Base-by-base conservation (phyloP, 2,329 filamentous ascomycete genomes). In the Pseudohalonectria lignicola region DNA sequence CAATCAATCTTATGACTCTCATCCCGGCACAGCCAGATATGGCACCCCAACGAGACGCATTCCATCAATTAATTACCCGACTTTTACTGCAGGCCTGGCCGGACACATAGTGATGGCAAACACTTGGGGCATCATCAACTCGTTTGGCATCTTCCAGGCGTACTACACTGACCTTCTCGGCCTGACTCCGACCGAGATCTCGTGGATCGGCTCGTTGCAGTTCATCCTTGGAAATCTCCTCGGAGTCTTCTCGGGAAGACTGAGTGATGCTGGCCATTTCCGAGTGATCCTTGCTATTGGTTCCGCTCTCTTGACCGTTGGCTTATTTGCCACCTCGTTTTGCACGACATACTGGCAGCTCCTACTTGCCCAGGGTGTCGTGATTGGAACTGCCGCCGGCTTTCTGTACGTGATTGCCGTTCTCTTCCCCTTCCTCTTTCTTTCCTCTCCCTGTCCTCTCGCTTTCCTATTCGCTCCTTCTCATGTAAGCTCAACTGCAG, bases 331-430 rank as follows among this genome's bases (percentile, higher is more conserved):
- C 29, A 35, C 43, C 11, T 45, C 44, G 4, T 39, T 35, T 15
- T 34, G 41, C 28, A 41, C 38, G 15, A 17, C 26, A 10, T 47
- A 46, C 41, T 46, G 46, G 46, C 46, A 47, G 37, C 39, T 46
- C 3, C 40, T 47, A 38, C 51, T 64, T 9, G 43, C 58, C 0
- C 61, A 64, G 39, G 61, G 54, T 4, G 31, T 64, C 7, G 57
- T 53, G 37, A 47, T 52, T 30, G 63, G 57, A 2, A 34, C 62
- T 20, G 61, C 53, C 2, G 48, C 50, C 15, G 61, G 62, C 1
- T 46, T 62, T 5, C 39, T 57, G 11, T 64, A 21, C 13, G 35
- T 13, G n/a, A n/a, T n/a, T n/a, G n/a, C n/a, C n/a, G n/a, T n/a
- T n/a, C n/a, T n/a, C n/a, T n/a, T n/a, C n/a, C n/a, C n/a, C n/a